Percentiles rank a stretch among this genome's conserved stretches.
phyloP scores from a whole-genome alignment of 805 yeast genomes.

The Saccharomycopsis amapae region DNA sequence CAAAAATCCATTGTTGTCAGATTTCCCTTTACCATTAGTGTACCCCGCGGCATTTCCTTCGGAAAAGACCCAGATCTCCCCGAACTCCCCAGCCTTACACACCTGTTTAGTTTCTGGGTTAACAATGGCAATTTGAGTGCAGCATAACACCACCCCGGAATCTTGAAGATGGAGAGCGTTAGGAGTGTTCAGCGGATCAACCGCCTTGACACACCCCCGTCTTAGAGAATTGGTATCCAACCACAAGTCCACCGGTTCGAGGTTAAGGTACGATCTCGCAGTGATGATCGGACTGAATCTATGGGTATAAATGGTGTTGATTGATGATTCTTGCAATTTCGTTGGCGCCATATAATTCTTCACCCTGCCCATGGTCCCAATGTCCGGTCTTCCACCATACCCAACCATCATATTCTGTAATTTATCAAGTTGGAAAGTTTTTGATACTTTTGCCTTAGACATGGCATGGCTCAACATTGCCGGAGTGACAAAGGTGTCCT shows the following conservation, averaged over 20 bases:
- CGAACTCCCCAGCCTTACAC: slow-evolving; percentile 86
- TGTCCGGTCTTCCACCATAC: slow-evolving; percentile 66
- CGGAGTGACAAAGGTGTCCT: slow-evolving; percentile 77
- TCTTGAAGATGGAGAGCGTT: slow-evolving; percentile 77
- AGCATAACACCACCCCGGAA: slow-evolving; percentile 92
- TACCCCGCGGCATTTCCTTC: slow-evolving; percentile 70
- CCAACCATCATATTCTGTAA: slow-evolving; percentile 81
- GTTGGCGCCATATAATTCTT: slow-evolving; percentile 58
- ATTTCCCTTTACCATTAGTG: slow-evolving; percentile 36
- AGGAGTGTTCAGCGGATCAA: slow-evolving; percentile 63
- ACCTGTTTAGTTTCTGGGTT: slow-evolving; percentile 82
- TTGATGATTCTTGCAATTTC: slow-evolving; percentile 56
- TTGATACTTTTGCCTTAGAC: slow-evolving; percentile 44
- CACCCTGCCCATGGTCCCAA: slow-evolving; percentile 48
- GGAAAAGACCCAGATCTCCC: slow-evolving; percentile 95
- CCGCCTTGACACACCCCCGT: slow-evolving; percentile 79
- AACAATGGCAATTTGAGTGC: slow-evolving; percentile 89
- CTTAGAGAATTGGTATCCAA: slow-evolving; percentile 82
- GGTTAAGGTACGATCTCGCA: slow-evolving; percentile 77
- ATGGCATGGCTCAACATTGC: slow-evolving; percentile 77
- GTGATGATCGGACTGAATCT: slow-evolving; percentile 76
- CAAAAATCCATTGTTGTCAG: slow-evolving; percentile 35
- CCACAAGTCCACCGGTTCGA: slow-evolving; percentile 82
- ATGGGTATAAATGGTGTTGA: slow-evolving; percentile 75
- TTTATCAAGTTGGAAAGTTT: slow-evolving; percentile 51